These are phyloP conservation scores for Metschnikowia orientalis DNA, from an alignment of 805 yeast genomes.

Conservation along the genomic window DNA sequence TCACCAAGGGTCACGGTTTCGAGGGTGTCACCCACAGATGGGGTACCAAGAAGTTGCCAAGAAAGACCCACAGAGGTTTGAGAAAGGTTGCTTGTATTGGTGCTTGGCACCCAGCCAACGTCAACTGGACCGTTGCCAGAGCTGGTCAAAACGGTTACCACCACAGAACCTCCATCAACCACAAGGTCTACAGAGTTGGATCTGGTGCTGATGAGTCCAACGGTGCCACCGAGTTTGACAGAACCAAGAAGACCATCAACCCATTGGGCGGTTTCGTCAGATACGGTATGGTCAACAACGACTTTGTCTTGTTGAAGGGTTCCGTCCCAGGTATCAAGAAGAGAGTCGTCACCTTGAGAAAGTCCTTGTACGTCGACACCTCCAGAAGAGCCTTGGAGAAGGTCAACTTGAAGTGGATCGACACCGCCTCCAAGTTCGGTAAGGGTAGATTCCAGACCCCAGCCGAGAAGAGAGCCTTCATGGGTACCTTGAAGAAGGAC, in stretches of 20 bases:
- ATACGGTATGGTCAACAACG: conserved; percentile 97
- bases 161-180: conserved; percentile 99
- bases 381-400: conserved; percentile 96
- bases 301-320: conserved; percentile 96
- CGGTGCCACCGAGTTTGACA: conserved; percentile 97
- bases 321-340: conserved; percentile 99
- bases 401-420: conserved; percentile 98
- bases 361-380: conserved; percentile 95
- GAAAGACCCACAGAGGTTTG: conserved; percentile 99
- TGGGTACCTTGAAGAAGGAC: conserved; percentile 99
- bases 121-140: conserved; percentile 99
- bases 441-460: conserved; percentile 99
- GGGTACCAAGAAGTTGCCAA: conserved; percentile 99
- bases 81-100: conserved; percentile 99
- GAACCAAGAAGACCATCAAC: conserved; percentile 99
- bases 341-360: conserved; percentile 99
- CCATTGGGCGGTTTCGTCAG: conserved; percentile 99
- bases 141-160: conserved; percentile 99
- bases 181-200: conserved; percentile 99
- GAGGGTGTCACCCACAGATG: conserved; percentile 99
- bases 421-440: conserved; percentile 99
- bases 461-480: conserved; percentile 99
- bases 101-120: conserved; percentile 99
- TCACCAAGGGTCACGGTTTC: conserved; percentile 99
- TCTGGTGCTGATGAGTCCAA: conserved; percentile 89